Conservation (phyloP, 495 filamentous ascomycete species). For the Melanomma pulvis-pyrius region DNA sequence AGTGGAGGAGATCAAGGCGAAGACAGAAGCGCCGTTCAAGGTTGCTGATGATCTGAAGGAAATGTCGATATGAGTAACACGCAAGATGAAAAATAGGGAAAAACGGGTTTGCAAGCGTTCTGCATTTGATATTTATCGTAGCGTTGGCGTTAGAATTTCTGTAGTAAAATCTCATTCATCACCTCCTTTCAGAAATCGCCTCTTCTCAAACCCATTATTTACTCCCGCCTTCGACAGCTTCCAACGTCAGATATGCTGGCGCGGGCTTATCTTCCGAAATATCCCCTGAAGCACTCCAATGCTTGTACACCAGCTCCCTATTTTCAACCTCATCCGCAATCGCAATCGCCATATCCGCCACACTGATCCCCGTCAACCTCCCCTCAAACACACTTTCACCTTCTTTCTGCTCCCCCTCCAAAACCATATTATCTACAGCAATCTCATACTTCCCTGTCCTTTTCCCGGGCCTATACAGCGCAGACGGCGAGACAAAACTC, state of each 20-base stretch:
- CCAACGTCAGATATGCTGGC: conserved; percentile 27
- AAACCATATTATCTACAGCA: conserved; percentile 35
- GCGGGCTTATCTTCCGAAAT: conserved; percentile 30
- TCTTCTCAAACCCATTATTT: neutral
- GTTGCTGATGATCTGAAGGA: conserved; percentile 53
- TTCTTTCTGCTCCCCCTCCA: conserved; percentile 30
- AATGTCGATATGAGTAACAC: conserved; percentile 45
- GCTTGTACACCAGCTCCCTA: conserved; percentile 37
- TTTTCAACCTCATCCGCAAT: conserved; percentile 43
- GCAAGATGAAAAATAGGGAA: neutral
- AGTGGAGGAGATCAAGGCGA: conserved; percentile 56
- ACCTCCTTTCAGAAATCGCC: neutral
- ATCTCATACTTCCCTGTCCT: conserved; percentile 41
- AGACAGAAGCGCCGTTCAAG: conserved; percentile 58
- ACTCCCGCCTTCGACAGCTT: conserved; percentile 20
- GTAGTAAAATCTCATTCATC: neutral
- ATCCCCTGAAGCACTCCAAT: conserved; percentile 41
- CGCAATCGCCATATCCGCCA: conserved; percentile 40
- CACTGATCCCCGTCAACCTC: conserved; percentile 38
- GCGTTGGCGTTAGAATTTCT: conserved; percentile 9
- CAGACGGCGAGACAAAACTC: conserved; percentile 37
- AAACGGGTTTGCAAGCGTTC: neutral
- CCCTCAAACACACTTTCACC: conserved; percentile 35
- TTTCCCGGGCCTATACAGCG: conserved; percentile 37
- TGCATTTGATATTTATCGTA: conserved; percentile 8